These are phyloP conservation scores for Phytophthora rubi DNA, from an alignment of 352 stramenopile species.

Conservation along the genomic window DNA sequence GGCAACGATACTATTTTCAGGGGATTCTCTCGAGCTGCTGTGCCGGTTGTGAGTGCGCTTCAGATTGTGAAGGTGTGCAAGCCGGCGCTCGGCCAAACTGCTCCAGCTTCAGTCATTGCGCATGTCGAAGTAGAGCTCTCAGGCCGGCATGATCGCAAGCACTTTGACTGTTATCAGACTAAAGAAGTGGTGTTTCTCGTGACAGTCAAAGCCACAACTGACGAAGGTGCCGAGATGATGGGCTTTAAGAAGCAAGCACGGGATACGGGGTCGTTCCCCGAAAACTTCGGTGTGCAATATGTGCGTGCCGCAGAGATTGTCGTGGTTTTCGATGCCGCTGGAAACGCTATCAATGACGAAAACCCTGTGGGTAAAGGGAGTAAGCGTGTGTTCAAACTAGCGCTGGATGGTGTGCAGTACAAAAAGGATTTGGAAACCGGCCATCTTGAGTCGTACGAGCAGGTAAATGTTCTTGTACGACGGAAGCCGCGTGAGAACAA, in stretches of 20 bases:
- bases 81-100: constrained; percentile 89
- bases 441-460: constrained; percentile 77
- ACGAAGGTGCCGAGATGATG: constrained; percentile 76
- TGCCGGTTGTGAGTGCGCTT: constrained; percentile 44
- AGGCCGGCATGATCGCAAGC: constrained; percentile 42
- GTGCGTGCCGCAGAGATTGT: constrained; percentile 85
- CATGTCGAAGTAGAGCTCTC: constrained; percentile 91
- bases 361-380: constrained; percentile 55
- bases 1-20: constrained; percentile 66
- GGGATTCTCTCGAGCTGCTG: constrained; percentile 53
- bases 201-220: constrained; percentile 65
- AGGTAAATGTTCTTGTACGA: constrained; percentile 95
- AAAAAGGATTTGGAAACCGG: constrained; percentile 84
- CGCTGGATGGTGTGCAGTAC: constrained; percentile 95
- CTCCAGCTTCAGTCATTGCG: constrained; percentile 83
- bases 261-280: constrained; percentile 71
- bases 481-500: constrained; percentile 92
- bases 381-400: constrained; percentile 89
- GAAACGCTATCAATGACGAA: constrained; percentile 56
- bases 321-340: constrained; percentile 82
- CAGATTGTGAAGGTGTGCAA: constrained; percentile 88
- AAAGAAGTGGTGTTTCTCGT: constrained; percentile 97
- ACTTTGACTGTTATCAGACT: constrained; percentile 91
- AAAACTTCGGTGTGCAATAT: constrained; percentile 88
- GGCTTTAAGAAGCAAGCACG: constrained; percentile 43